phyloP scores from a whole-genome alignment of 805 yeast genomes.

The Candida patagonica region DNA sequence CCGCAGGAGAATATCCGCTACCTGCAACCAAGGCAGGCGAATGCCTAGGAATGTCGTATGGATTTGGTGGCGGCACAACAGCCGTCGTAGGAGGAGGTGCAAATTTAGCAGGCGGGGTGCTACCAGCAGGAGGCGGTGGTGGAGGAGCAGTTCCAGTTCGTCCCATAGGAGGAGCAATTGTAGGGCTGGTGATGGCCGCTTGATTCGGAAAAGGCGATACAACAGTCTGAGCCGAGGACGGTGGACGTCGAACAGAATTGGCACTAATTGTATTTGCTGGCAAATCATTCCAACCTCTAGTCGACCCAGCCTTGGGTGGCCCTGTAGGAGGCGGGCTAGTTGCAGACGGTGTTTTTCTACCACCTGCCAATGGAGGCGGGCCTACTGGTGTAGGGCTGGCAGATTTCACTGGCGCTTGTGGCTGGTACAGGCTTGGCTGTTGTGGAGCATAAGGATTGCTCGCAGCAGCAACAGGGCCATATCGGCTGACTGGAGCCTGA shows the following conservation, averaged over 20 bases:
- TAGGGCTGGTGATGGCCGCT: not conserved
- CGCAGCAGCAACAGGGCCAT: constrained; percentile 7
- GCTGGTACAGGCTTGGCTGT: constrained; percentile 9
- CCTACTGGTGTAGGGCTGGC: constrained; percentile 11
- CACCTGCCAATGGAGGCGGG: constrained; percentile 7
- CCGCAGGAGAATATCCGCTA: not conserved
- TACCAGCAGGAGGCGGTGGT: constrained; percentile 14
- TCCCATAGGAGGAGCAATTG: constrained; percentile 19
- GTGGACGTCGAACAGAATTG: constrained; percentile 15
- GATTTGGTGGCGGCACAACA: constrained; percentile 15
- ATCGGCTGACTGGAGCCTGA: not conserved
- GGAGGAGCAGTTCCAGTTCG: constrained; percentile 14
- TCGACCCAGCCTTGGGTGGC: constrained; percentile 13
- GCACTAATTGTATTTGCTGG: constrained; percentile 20
- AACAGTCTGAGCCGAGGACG: constrained; percentile 21
- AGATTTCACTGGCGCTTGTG: constrained; percentile 8
- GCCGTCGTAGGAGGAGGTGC: constrained; percentile 2
- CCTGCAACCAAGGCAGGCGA: constrained; percentile 12
- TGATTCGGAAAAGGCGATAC: constrained; percentile 16
- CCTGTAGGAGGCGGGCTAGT: constrained; percentile 22
- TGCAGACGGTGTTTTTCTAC: constrained; percentile 6
- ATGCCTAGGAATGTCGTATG: constrained; percentile 8
- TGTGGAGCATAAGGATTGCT: constrained; percentile 12
- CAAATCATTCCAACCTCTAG: constrained; percentile 25
- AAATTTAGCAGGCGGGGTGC: constrained; percentile 15